phyloP scores from a whole-genome alignment of 2,329 filamentous ascomycete species.

The Aureobasidium sp. region DNA sequence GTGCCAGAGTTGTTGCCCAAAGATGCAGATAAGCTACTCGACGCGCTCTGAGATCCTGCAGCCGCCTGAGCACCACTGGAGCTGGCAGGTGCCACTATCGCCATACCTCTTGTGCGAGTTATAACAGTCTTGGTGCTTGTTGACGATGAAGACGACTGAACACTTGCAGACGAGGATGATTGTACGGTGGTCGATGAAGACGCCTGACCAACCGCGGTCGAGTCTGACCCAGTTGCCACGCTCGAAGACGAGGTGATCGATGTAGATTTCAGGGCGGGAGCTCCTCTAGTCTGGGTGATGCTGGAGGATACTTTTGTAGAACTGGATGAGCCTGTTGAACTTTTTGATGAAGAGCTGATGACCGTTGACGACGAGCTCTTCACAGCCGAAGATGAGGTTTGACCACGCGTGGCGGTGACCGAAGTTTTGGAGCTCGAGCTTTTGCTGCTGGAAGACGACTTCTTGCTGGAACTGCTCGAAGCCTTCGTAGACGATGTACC shows the following conservation, averaged over 20 bases:
- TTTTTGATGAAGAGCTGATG: neutral
- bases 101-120: slow-evolving; percentile 1
- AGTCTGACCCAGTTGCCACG: neutral
- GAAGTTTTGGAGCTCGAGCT: neutral
- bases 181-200: neutral
- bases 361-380: neutral
- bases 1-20: neutral
- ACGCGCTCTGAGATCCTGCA: neutral
- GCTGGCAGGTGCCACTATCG: neutral
- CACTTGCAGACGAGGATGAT: neutral
- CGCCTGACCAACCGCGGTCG: neutral
- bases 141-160: neutral
- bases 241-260: neutral
- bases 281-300: neutral
- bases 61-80: neutral
- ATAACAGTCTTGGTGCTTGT: neutral
- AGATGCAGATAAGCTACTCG: neutral
- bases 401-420: neutral
- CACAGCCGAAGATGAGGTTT: neutral
- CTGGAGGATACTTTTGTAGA: neutral
- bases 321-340: neutral
- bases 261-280: neutral
- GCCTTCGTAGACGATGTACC: neutral
- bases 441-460: neutral
- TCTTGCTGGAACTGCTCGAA: neutral